Percentiles rank a stretch among this genome's conserved stretches.
These are phyloP conservation scores for Aphanomyces cochlioides DNA, from an alignment of 352 stramenopile genomes.

Conservation along the genomic window DNA sequence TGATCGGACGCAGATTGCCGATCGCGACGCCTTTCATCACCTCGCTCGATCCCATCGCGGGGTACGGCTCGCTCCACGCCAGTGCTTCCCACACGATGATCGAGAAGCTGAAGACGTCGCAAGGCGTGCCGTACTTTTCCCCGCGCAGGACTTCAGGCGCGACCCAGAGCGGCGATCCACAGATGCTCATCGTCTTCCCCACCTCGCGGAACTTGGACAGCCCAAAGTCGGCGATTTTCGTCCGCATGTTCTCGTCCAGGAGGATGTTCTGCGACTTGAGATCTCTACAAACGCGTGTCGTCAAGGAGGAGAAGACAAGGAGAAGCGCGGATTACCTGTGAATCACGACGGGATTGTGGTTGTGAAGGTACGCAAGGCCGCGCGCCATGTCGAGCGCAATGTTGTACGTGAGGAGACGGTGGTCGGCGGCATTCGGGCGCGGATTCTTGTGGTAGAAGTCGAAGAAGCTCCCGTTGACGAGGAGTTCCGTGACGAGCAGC, in stretches of 20 bases:
- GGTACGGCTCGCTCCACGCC: constrained; percentile 75
- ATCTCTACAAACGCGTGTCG: constrained; percentile 32
- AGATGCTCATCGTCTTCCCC: constrained; percentile 85
- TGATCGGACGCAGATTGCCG: constrained; percentile 63
- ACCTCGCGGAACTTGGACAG: constrained; percentile 82
- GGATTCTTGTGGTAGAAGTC: constrained; percentile 85
- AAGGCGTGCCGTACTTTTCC: constrained; percentile 77
- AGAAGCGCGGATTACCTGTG: constrained; percentile 56
- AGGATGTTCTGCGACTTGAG: constrained; percentile 81
- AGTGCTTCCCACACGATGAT: constrained; percentile 86
- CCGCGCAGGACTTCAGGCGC: constrained; percentile 71
- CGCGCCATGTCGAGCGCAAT: constrained; percentile 88
- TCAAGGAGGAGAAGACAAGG: not conserved
- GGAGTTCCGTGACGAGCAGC: constrained; percentile 93
- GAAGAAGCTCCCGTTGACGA: constrained; percentile 79
- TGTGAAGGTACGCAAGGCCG: constrained; percentile 96
- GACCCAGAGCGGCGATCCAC: constrained; percentile 75
- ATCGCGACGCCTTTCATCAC: constrained; percentile 81
- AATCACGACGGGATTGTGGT: constrained; percentile 96
- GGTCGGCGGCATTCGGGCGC: constrained; percentile 40
- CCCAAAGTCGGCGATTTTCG: constrained; percentile 81
- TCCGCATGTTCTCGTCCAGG: constrained; percentile 77
- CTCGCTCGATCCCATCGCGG: constrained; percentile 70
- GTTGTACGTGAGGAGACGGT: constrained; percentile 70
- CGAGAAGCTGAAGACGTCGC: constrained; percentile 86